Conservation (phyloP, 108 stramenopile genomes). For the Fragilariopsis cylindrus region DNA sequence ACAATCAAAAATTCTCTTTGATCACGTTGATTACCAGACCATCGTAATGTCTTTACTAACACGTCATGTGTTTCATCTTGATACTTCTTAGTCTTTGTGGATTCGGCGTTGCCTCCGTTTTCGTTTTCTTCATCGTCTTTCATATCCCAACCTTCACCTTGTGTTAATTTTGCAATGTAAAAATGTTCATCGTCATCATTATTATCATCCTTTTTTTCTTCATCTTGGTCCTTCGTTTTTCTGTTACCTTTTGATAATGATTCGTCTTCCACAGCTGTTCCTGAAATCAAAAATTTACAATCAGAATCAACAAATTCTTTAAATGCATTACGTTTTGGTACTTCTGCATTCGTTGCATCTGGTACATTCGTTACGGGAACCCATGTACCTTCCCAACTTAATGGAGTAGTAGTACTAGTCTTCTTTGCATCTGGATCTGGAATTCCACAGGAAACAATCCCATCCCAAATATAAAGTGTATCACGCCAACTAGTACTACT, state of each 20-base stretch:
- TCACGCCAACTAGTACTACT: constrained; percentile 34
- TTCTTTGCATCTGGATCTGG: constrained; percentile 16
- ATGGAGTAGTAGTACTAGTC: neutral
- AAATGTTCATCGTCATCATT: neutral
- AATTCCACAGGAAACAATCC: constrained; percentile 39
- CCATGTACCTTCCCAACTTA: constrained; percentile 59
- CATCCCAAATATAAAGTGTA: constrained; percentile 66
- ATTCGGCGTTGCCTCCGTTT: constrained; percentile 1
- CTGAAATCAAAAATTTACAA: constrained; percentile 43
- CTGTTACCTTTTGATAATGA: constrained; percentile 14
- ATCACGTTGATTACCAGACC: constrained; percentile 57
- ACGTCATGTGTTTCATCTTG: constrained; percentile 52
- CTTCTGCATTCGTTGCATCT: constrained; percentile 50
- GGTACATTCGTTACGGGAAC: constrained; percentile 37
- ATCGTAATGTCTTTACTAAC: constrained; percentile 38
- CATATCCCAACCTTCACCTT: constrained; percentile 55
- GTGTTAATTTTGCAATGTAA: constrained; percentile 31
- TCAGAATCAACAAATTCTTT: constrained; percentile 48
- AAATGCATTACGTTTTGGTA: constrained; percentile 55
- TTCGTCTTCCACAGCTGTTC: constrained; percentile 20
- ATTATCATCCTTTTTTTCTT: neutral
- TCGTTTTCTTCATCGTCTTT: neutral
- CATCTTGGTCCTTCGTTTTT: neutral
- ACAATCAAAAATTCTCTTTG: constrained; percentile 49
- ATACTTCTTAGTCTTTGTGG: constrained; percentile 32